These are phyloP conservation scores for Globisporangium solare DNA, from an alignment of 352 stramenopile species.

Conservation along the genomic window DNA sequence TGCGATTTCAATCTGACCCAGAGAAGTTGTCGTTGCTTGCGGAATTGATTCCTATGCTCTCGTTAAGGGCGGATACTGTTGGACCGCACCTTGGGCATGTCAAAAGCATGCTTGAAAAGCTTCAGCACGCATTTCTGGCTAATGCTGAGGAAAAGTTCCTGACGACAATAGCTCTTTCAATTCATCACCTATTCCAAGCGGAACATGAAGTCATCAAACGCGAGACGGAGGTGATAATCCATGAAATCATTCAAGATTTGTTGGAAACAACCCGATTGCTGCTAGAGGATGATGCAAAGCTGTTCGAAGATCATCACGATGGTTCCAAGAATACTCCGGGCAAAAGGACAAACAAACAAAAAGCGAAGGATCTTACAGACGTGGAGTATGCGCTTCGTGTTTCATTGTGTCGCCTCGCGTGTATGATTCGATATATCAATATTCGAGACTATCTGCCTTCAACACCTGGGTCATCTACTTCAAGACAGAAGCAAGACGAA, in stretches of 20 bases:
- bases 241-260: conserved; percentile 64
- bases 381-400: conserved; percentile 66
- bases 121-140: conserved; percentile 66
- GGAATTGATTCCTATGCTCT: conserved; percentile 70
- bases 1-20: conserved; percentile 71
- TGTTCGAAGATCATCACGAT: conserved; percentile 19
- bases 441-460: conserved; percentile 57
- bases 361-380: conserved; percentile 52
- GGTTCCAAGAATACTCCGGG: conserved; percentile 11
- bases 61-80: conserved; percentile 53
- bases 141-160: conserved; percentile 71
- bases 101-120: conserved; percentile 65
- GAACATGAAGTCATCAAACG: conserved; percentile 77
- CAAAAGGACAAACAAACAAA: conserved; percentile 25
- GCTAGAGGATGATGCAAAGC: conserved; percentile 46
- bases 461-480: neutral
- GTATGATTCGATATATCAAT: conserved; percentile 56
- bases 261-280: conserved; percentile 54
- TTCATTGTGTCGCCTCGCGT: conserved; percentile 53
- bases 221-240: conserved; percentile 70
- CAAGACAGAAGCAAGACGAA: neutral
- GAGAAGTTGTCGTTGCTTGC: conserved; percentile 76
- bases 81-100: conserved; percentile 65
- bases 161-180: conserved; percentile 54
- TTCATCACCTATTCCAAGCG: conserved; percentile 65